These are phyloP conservation scores for Malassezia nana DNA, from an alignment of 1,284 basidiomycete genomes.

Conservation along the genomic window DNA sequence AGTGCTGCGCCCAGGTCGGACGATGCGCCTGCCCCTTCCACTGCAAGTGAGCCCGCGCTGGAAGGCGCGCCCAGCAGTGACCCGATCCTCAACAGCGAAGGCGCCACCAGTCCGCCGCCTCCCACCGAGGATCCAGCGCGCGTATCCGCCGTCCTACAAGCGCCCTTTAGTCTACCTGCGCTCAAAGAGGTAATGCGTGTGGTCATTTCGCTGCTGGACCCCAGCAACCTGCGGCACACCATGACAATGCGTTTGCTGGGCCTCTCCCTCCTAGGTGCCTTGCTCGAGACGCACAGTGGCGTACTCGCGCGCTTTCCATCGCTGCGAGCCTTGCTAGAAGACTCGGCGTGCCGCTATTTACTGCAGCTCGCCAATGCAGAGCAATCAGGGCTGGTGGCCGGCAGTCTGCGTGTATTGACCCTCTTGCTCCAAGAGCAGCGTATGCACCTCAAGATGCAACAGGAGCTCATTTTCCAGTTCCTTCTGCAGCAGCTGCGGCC, in stretches of 20 bases:
- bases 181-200: constrained; percentile 87
- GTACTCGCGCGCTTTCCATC: constrained; percentile 61
- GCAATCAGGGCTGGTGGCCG: constrained; percentile 66
- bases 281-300: constrained; percentile 73
- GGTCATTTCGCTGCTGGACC: constrained; percentile 86
- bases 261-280: constrained; percentile 75
- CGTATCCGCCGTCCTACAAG: background rate
- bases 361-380: constrained; percentile 64
- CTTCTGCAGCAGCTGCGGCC: constrained; percentile 72
- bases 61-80: background rate
- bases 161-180: constrained; percentile 75
- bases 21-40: no score
- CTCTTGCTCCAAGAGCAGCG: constrained; percentile 82
- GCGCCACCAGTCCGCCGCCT: background rate
- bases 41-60: background rate
- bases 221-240: constrained; percentile 85
- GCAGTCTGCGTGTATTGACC: constrained; percentile 71
- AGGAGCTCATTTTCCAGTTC: constrained; percentile 88
- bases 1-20: no score
- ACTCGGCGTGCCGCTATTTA: constrained; percentile 87
- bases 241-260: constrained; percentile 88
- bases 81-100: background rate
- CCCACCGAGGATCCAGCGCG: background rate
- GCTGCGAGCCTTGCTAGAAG: constrained; percentile 63
- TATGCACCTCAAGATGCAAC: constrained; percentile 81